Evolutionary conservation across 177 flowering plant species (phyloP), one percentile per base, ranked within the genome.

Genomic region (Tripterygium wilfordii): DNA sequence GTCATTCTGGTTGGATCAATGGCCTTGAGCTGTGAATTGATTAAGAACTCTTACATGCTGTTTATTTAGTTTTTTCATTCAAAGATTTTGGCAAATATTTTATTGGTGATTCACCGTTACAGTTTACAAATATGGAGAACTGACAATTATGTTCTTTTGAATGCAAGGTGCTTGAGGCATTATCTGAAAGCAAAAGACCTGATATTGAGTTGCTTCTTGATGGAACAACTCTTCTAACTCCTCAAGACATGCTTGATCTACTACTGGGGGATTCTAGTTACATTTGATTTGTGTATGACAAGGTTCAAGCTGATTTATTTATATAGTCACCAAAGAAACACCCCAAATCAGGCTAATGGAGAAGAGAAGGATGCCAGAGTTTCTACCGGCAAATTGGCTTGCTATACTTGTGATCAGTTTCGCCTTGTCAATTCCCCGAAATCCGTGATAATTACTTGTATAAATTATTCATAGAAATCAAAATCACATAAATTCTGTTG

Each of bases 181-280:
- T 89, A 28, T 61, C 87, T n/a, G 80, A 76, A 48, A 79, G 84
- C 51, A 86, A 91, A 61, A 78, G 88, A 45, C 84, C 83, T 14
- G 88, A 82, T 60, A 36, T 79, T 21, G 92, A 89, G 53, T 53
- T 86, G 56, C 69, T 89, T 49, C 47, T 92, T 19, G 94, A 95
- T 19, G 97, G 97, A 56, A 86, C 99, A 18, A 83, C 96, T 49
- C 69, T 89, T 60, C 62, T 92, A 36, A 89, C 96, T 29, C 89
- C 99, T 0, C 61, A 75, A 32, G 79, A 78, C 74, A 87, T 89
- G 97, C 51, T 81, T 58, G 86, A 89, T 57, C 53, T 86, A 61
- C 67, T 92, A 16, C 48, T 89, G 43, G 92, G 95, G 10, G 63
- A 77, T 20, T 79, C 75, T 35, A 78, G 84, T 59, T 64, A 62